Percentiles rank a stretch among this genome's conserved stretches.
These are phyloP conservation scores for Fistulinella prunicolor DNA, from an alignment of 768 basidiomycete genomes.

Conservation along the genomic window DNA sequence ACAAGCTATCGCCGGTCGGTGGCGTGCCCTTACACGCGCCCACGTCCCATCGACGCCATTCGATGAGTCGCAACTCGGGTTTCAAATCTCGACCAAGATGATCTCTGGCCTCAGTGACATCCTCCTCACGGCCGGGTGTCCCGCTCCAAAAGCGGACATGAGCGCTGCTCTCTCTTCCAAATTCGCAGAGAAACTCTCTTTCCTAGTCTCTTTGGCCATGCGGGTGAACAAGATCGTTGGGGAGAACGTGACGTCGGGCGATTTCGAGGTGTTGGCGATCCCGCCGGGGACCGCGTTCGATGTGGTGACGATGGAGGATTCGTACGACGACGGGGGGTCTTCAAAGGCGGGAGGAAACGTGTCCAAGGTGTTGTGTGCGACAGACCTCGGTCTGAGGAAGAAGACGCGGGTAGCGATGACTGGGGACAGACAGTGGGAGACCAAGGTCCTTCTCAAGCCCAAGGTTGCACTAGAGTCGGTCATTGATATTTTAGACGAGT, in stretches of 20 bases:
- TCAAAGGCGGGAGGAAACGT: constrained; percentile 1
- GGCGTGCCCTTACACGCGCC: constrained; percentile 41
- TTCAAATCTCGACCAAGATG: constrained; percentile 23
- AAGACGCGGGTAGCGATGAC: constrained; percentile 23
- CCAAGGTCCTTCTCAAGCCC: constrained; percentile 35
- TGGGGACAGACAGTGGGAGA: constrained; percentile 30
- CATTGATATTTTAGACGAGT: constrained; percentile 34
- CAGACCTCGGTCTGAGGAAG: constrained; percentile 37
- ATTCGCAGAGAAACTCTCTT: constrained; percentile 43
- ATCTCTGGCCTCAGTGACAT: constrained; percentile 29
- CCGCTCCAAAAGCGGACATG: constrained; percentile 24
- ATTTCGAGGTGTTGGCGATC: constrained; percentile 30
- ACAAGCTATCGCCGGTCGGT: constrained; percentile 43
- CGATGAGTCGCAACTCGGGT: constrained; percentile 23
- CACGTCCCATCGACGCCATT: constrained; percentile 25
- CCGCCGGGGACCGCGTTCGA: constrained; percentile 27
- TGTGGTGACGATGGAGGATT: constrained; percentile 28
- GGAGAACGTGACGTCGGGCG: constrained; percentile 31
- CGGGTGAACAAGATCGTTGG: constrained; percentile 42
- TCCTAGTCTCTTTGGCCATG: constrained; percentile 45
- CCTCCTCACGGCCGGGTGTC: constrained; percentile 28
- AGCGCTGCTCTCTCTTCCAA: constrained; percentile 39
- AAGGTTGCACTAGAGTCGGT: constrained; percentile 40
- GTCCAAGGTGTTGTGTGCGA: constrained; percentile 34
- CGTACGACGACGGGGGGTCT: constrained; percentile 28